Conservation (phyloP, 176 grass and related monocot species). For the Hyparrhenia diplandra region DNA sequence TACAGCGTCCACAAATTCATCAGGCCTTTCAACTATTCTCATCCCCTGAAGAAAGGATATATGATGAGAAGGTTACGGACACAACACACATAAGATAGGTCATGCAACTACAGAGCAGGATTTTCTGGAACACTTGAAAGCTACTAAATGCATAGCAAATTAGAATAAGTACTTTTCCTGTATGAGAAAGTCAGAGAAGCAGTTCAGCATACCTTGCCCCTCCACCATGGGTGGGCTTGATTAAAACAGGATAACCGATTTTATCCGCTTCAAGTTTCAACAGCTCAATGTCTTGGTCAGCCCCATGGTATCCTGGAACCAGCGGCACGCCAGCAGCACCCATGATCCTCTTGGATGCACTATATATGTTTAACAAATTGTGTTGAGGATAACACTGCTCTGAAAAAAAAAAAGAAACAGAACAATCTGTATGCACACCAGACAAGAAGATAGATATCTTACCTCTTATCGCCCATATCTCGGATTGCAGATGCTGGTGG, state of each 20-base stretch:
- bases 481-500: constrained; percentile 82
- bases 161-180: background rate
- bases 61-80: background rate
- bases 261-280: constrained; percentile 81
- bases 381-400: constrained; percentile 14
- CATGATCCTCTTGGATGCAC: constrained; percentile 98
- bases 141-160: background rate
- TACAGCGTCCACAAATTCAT: constrained; percentile 73
- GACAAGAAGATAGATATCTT: background rate
- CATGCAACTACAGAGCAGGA: background rate
- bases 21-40: constrained; percentile 78
- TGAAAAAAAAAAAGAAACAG: background rate
- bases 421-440: background rate
- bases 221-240: constrained; percentile 96
- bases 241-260: constrained; percentile 92
- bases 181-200: background rate
- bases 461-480: constrained; percentile 99
- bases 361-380: constrained; percentile 29
- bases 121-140: background rate
- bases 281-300: constrained; percentile 76
- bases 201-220: constrained; percentile 64
- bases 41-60: constrained; percentile 65
- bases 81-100: background rate
- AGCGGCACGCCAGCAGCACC: constrained; percentile 80
- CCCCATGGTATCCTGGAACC: constrained; percentile 87